A percentile compares a stretch with the other conserved stretches of the same genome.
These are phyloP conservation scores for Crucibulum laeve DNA, from an alignment of 768 basidiomycete species.

Conservation along the genomic window DNA sequence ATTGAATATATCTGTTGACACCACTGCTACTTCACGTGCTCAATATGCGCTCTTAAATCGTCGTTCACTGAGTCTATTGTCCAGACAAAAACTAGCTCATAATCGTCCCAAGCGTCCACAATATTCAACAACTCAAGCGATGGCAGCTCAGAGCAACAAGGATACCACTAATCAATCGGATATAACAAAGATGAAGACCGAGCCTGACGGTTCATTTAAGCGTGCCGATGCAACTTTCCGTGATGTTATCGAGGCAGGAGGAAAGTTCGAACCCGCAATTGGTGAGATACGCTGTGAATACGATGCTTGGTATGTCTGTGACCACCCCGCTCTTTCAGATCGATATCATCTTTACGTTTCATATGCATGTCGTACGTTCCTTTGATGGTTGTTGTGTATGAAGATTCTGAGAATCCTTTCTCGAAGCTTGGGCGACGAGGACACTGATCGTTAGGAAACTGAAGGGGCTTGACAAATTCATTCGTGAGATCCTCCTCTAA, in stretches of 20 bases:
- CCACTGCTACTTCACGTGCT: slow-evolving; percentile 1
- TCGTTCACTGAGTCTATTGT: background rate
- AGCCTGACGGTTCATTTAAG: slow-evolving; percentile 66
- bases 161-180: slow-evolving; percentile 40
- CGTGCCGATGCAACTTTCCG: slow-evolving; percentile 45
- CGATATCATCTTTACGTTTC: slow-evolving; percentile 93
- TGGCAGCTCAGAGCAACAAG: slow-evolving; percentile 18
- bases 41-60: background rate
- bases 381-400: slow-evolving; percentile 3
- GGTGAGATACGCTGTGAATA: slow-evolving; percentile 38
- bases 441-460: slow-evolving; percentile 85
- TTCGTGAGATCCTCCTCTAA: slow-evolving; percentile 47
- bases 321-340: no score
- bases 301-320: background rate
- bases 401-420: slow-evolving; percentile 4
- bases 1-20: background rate
- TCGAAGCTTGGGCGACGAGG: slow-evolving; percentile 87
- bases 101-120: slow-evolving; percentile 1
- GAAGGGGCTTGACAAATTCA: slow-evolving; percentile 84
- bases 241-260: slow-evolving; percentile 41
- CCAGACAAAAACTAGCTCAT: background rate
- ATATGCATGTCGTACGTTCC: slow-evolving; percentile 70
- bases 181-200: slow-evolving; percentile 49
- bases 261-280: slow-evolving; percentile 58
- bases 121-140: slow-evolving; percentile 12